Evolutionary conservation across 1,139 yeast species (phyloP).

Genomic region (Yamadazyma dendronema): DNA sequence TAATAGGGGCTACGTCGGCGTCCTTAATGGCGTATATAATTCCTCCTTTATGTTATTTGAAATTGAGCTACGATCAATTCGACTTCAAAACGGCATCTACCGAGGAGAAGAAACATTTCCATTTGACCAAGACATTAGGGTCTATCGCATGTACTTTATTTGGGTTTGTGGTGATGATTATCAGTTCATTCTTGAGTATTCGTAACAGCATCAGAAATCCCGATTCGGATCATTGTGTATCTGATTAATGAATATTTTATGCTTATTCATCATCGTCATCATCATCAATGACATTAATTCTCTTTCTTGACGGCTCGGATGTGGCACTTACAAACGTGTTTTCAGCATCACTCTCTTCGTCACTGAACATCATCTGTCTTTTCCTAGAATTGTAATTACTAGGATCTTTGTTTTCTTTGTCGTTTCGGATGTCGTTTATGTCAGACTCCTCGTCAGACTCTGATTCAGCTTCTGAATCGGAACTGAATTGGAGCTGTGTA

Average conservation of each 20-base stretch:
- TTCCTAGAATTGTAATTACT: constrained; percentile 17
- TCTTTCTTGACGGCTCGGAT: constrained; percentile 13
- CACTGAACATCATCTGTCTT: constrained; percentile 20
- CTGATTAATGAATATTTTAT: constrained; percentile 23
- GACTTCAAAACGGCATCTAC: constrained; percentile 39
- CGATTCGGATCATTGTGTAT: constrained; percentile 37
- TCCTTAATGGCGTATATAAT: constrained; percentile 88
- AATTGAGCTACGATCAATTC: constrained; percentile 52
- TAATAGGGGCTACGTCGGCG: constrained; percentile 92
- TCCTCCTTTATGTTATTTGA: constrained; percentile 81
- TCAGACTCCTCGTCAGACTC: constrained; percentile 7
- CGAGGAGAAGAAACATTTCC: constrained; percentile 27
- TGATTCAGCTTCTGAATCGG: constrained; percentile 7
- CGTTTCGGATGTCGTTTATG: constrained; percentile 4
- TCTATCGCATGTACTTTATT: constrained; percentile 62
- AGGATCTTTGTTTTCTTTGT: constrained; percentile 1
- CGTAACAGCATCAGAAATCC: constrained; percentile 40
- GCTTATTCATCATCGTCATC: constrained; percentile 23
- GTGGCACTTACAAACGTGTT: constrained; percentile 16
- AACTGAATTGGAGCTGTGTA: constrained; percentile 10
- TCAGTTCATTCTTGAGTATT: constrained; percentile 76
- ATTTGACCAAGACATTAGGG: constrained; percentile 42
- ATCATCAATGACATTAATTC: constrained; percentile 20
- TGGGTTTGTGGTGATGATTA: constrained; percentile 73
- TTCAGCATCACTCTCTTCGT: constrained; percentile 28